Conservation (phyloP, 352 stramenopile species). For the Phytophthora capsici region DNA sequence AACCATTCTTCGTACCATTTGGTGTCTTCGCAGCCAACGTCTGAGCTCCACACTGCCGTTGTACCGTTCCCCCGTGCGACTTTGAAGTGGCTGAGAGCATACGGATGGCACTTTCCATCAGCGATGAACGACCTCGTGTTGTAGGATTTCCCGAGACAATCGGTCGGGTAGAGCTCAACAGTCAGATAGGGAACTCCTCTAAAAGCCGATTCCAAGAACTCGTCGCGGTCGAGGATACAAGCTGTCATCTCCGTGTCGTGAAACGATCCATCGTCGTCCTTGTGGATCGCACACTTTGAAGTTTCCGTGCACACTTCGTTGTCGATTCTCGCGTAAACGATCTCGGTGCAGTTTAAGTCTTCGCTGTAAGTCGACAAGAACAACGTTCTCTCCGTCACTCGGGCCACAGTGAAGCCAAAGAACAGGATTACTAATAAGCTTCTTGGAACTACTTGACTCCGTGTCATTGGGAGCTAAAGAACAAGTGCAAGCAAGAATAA, state of each 20-base stretch:
- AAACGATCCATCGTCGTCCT: slow-evolving; percentile 21
- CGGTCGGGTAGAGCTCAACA: slow-evolving; percentile 18
- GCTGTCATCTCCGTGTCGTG: slow-evolving; percentile 25
- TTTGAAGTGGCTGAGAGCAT: slow-evolving; percentile 26
- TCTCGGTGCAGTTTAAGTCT: slow-evolving; percentile 14
- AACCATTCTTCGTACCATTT: slow-evolving; percentile 20
- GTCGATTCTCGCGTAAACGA: slow-evolving; percentile 29
- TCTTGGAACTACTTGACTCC: no score
- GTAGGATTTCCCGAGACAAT: slow-evolving; percentile 23
- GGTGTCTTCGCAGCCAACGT: slow-evolving; percentile 6
- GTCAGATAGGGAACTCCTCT: slow-evolving; percentile 10
- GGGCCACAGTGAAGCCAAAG: neutral
- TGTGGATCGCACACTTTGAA: slow-evolving; percentile 14
- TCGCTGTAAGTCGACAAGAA: slow-evolving; percentile 28
- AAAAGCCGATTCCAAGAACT: slow-evolving; percentile 14
- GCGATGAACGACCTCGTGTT: slow-evolving; percentile 27
- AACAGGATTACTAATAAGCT: no score
- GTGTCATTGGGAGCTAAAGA: no score
- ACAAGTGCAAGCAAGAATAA: no score
- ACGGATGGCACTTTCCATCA: slow-evolving; percentile 26
- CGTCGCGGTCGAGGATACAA: slow-evolving; percentile 20
- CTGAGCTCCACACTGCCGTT: slow-evolving; percentile 11
- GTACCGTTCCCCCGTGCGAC: slow-evolving; percentile 8
- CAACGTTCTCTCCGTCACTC: slow-evolving; percentile 8
- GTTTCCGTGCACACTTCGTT: slow-evolving; percentile 22